Evolutionary conservation across 371 early-diverging fungal species (phyloP).

Genomic region (Lichtheimia ramosa): DNA sequence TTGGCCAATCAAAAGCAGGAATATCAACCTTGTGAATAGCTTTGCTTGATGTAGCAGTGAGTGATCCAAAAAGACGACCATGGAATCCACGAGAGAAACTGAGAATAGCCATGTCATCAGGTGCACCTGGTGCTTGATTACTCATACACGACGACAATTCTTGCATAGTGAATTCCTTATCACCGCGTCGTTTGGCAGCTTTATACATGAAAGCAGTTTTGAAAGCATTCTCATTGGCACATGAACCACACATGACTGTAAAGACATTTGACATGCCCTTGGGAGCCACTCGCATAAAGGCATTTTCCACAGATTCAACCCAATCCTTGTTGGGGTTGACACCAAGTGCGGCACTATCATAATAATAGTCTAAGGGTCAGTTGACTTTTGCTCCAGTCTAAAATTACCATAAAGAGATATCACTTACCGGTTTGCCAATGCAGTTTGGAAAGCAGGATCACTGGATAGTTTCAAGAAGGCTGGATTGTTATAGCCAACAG

Average conservation of each 20-base stretch:
- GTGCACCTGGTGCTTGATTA: conserved; percentile 71
- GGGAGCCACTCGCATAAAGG: conserved; percentile 73
- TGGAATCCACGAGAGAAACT: conserved; percentile 72
- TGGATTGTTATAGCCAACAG: conserved; percentile 75
- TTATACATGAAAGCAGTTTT: conserved; percentile 80
- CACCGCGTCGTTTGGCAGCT: conserved; percentile 59
- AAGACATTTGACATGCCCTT: conserved; percentile 73
- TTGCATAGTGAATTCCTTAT: conserved; percentile 35
- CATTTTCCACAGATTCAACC: conserved; percentile 60
- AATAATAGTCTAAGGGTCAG: not conserved
- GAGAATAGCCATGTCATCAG: conserved; percentile 64
- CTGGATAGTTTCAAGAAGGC: conserved; percentile 61
- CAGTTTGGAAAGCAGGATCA: conserved; percentile 54
- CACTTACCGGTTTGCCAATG: conserved; percentile 55
- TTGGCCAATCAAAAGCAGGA: conserved; percentile 73
- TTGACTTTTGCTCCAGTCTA: no score
- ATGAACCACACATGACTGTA: conserved; percentile 77
- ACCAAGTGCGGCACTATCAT: conserved; percentile 63
- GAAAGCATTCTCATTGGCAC: conserved; percentile 78
- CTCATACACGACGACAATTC: conserved; percentile 67
- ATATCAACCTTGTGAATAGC: conserved; percentile 75
- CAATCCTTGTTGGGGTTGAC: conserved; percentile 69
- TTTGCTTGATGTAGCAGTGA: conserved; percentile 71
- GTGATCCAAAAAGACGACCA: conserved; percentile 74
- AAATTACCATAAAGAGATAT: not conserved